phyloP scores from a whole-genome alignment of 2,329 filamentous ascomycete genomes.

The Colletotrichum musicola region DNA sequence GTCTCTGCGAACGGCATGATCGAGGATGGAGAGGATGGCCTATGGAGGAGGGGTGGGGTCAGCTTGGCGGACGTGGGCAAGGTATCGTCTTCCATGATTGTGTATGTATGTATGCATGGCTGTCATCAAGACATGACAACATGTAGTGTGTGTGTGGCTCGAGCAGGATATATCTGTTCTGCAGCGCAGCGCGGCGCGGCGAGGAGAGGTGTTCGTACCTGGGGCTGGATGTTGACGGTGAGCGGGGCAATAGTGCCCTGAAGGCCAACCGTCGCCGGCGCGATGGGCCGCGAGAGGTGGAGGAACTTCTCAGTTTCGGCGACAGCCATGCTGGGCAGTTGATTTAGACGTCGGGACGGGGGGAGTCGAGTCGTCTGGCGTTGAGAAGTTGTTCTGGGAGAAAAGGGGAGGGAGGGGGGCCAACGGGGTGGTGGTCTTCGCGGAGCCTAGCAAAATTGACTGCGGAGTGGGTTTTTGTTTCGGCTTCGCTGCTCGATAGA shows the following conservation, averaged over 20 bases:
- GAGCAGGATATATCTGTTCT: neutral
- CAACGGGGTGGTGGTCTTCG: slow-evolving; percentile 25
- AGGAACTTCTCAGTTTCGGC: slow-evolving; percentile 84
- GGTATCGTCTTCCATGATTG: neutral
- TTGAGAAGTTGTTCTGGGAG: slow-evolving; percentile 40
- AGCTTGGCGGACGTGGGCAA: neutral
- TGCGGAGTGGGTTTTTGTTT: slow-evolving; percentile 42
- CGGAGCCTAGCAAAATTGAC: slow-evolving; percentile 37
- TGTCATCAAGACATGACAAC: slow-evolving; percentile 5
- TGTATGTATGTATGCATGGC: neutral
- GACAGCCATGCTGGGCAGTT: slow-evolving; percentile 79
- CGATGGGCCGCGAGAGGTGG: slow-evolving; percentile 92
- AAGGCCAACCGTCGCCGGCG: slow-evolving; percentile 82
- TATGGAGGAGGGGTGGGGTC: slow-evolving; percentile 46
- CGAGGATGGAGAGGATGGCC: slow-evolving; percentile 83
- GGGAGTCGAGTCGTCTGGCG: slow-evolving; percentile 2
- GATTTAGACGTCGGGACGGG: slow-evolving; percentile 9
- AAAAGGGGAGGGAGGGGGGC: slow-evolving; percentile 36
- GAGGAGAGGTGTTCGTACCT: slow-evolving; percentile 70
- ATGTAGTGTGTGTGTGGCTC: slow-evolving; percentile 9
- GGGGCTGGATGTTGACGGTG: slow-evolving; percentile 93
- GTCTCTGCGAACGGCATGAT: slow-evolving; percentile 94
- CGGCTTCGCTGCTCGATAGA: slow-evolving; percentile 29
- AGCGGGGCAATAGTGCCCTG: slow-evolving; percentile 91
- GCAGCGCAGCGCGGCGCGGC: slow-evolving; percentile 24